Base-by-base conservation (phyloP, 208 protist genomes). In the Leishmania martiniquensis region DNA sequence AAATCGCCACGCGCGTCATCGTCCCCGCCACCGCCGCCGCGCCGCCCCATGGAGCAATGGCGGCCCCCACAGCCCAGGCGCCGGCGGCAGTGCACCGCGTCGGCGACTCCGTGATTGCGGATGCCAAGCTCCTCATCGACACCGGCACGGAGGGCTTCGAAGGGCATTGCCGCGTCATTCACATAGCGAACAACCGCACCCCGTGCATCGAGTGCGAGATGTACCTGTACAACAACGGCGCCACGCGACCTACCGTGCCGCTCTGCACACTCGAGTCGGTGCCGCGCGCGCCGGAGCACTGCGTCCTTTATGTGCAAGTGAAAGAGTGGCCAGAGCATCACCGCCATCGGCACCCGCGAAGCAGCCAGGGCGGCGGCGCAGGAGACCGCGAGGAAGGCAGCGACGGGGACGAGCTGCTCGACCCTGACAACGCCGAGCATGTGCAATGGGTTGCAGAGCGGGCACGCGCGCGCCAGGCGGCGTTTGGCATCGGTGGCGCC, bases 121-220 rank as follows among this genome's bases (percentile, higher is more conserved):
- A 80, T 9, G 87, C 88, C 0, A 99, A 98, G 73, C 98, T 98
- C 34, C 87, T 99, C 42, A 94, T 99, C 63, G 99, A 99, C 84
- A 98, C 98, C 49, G 99, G 99, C 67, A 99, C 99, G 17, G 99
- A 99, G 76, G 99, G 98, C 15, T 99, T 99, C 80, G 95, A 98
- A 81, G 98, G 98, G 29, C 98, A 99, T 78, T 96, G 92, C 42
- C 91, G 98, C 22, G 80, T 99, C 29, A 97, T 99, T 60, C 52
- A 95, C 44, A 84, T 98, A 37, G 70, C 86, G n/a, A 59, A 72
- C 47, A 77, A 85, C 60, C 39, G 54, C 17, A 95, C 93, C 4
- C 83, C 96, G 7, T 99, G 97, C 82, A 94, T 99, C 59, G 95
- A 98, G 82, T 99, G 97, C 85, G 87, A 91, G 71, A 83, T 91